These are phyloP conservation scores for Plantago ovata DNA, from an alignment of 257 asterid genomes.

Conservation along the genomic window DNA sequence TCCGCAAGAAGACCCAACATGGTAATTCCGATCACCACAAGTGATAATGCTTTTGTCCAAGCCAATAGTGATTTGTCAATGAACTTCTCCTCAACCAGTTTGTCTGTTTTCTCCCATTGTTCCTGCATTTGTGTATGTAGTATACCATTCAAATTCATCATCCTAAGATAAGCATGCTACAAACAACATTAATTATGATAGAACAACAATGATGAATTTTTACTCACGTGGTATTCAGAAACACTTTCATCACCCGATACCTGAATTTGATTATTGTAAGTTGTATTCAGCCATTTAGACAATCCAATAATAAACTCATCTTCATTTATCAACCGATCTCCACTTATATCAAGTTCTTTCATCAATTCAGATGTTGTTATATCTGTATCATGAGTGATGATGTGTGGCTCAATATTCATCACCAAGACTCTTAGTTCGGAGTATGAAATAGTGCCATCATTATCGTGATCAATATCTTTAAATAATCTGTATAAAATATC, in stretches of 20 bases:
- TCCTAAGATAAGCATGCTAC: neutral
- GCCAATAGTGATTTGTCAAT: conserved; percentile 42
- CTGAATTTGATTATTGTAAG: conserved; percentile 1
- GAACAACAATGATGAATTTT: neutral
- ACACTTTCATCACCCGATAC: conserved; percentile 28
- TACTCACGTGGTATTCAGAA: neutral
- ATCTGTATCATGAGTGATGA: conserved; percentile 7
- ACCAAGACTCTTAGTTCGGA: conserved; percentile 10
- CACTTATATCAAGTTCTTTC: conserved; percentile 33
- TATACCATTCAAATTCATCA: neutral
- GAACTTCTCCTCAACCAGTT: conserved; percentile 36
- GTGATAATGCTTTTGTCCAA: conserved; percentile 44
- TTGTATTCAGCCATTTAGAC: conserved; percentile 20
- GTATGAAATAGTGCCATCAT: conserved; percentile 8
- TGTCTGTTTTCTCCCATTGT: conserved; percentile 57
- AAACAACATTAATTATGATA: neutral
- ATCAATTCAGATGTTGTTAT: conserved; percentile 32
- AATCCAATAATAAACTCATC: conserved; percentile 31
- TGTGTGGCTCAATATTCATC: neutral
- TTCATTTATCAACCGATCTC: conserved; percentile 22
- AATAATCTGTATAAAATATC: conserved; percentile 24
- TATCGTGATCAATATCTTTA: conserved; percentile 18
- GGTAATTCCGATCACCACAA: conserved; percentile 36
- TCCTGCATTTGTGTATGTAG: conserved; percentile 30
- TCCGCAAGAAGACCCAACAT: conserved; percentile 53